phyloP scores from a whole-genome alignment of 495 filamentous ascomycete genomes.

The Xylaria acuta region DNA sequence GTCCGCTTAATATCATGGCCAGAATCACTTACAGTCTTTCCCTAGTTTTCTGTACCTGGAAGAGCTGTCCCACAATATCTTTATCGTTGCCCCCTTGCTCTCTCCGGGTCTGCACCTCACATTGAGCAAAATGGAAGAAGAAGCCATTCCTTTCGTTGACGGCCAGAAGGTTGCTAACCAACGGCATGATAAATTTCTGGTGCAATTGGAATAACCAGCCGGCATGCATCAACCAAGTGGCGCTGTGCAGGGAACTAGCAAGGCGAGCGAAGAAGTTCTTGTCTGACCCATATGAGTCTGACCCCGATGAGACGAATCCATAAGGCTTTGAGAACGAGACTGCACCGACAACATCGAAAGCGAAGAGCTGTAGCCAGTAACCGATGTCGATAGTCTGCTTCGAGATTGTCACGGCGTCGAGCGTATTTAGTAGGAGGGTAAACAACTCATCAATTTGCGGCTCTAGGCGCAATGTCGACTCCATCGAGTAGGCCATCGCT shows the following conservation, averaged over 20 bases:
- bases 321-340: slow-evolving; percentile 26
- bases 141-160: slow-evolving; percentile 23
- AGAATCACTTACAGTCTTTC: slow-evolving; percentile 12
- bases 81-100: slow-evolving; percentile 9
- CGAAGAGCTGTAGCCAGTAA: slow-evolving; percentile 24
- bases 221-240: slow-evolving; percentile 16
- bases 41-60: slow-evolving; percentile 14
- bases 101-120: slow-evolving; percentile 10
- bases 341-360: slow-evolving; percentile 26
- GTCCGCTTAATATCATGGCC: neutral
- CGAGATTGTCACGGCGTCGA: slow-evolving; percentile 13
- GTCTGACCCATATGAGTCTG: slow-evolving; percentile 12
- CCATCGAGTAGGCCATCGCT: slow-evolving; percentile 27
- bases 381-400: slow-evolving; percentile 5
- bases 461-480: slow-evolving; percentile 24
- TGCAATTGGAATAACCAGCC: slow-evolving; percentile 1
- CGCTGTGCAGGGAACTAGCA: neutral
- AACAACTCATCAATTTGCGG: slow-evolving; percentile 23
- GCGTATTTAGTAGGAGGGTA: neutral
- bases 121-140: slow-evolving; percentile 15
- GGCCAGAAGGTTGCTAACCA: slow-evolving; percentile 15
- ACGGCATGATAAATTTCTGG: slow-evolving; percentile 10
- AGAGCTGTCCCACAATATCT: slow-evolving; percentile 19
- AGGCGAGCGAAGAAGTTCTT: neutral
- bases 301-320: slow-evolving; percentile 24